Evolutionary conservation across 108 stramenopile genomes (phyloP).

Genomic region (Nitzschia sp.): DNA sequence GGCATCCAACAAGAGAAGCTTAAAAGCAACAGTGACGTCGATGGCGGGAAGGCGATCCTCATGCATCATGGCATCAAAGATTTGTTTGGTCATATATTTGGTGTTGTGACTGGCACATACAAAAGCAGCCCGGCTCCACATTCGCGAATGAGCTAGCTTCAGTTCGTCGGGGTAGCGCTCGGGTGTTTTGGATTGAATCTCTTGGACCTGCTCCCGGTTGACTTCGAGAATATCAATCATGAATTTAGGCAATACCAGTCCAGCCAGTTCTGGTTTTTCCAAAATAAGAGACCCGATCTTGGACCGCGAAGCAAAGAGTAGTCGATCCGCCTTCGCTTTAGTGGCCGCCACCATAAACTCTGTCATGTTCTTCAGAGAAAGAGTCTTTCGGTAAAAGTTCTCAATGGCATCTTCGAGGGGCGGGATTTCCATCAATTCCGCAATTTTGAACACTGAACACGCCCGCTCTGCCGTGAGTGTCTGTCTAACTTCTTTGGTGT

Average conservation of each 20-base stretch:
- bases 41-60: constrained; percentile 33
- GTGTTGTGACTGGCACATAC: constrained; percentile 36
- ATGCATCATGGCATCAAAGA: constrained; percentile 24
- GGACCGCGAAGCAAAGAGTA: constrained; percentile 26
- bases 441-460: constrained; percentile 33
- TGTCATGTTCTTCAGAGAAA: constrained; percentile 33
- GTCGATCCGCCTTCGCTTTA: constrained; percentile 22
- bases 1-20: constrained; percentile 27
- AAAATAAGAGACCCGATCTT: constrained; percentile 40
- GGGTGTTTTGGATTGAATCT: constrained; percentile 26
- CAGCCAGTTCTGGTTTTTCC: constrained; percentile 33
- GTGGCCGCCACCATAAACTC: constrained; percentile 33
- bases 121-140: constrained; percentile 39
- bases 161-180: constrained; percentile 18
- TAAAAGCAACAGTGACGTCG: constrained; percentile 25
- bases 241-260: constrained; percentile 31
- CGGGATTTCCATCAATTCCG: constrained; percentile 25
- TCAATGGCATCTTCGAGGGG: constrained; percentile 30
- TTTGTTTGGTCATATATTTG: constrained; percentile 9
- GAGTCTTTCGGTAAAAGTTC: constrained; percentile 36
- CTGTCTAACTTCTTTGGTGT: constrained; percentile 39
- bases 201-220: constrained; percentile 24
- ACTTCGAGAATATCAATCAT: constrained; percentile 30
- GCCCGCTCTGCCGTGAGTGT: constrained; percentile 31
- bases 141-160: constrained; percentile 16